A percentile compares a stretch with the other conserved stretches of the same genome.
These are phyloP conservation scores for Pholiota molesta DNA, from an alignment of 768 basidiomycete genomes.

Conservation along the genomic window DNA sequence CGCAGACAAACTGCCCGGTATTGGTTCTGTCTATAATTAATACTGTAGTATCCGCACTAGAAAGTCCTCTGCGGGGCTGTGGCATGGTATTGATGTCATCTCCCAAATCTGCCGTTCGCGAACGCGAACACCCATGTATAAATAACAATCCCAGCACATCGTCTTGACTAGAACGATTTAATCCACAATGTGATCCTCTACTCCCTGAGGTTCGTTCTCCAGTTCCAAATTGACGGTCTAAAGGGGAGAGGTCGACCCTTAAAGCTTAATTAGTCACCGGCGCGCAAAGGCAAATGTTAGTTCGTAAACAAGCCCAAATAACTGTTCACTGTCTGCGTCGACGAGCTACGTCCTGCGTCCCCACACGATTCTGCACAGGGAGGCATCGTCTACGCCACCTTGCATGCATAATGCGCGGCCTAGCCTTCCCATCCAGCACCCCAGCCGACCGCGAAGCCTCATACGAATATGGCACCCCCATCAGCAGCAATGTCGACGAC, in stretches of 20 bases:
- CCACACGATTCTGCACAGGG: neutral
- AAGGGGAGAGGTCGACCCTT: conserved; percentile 13
- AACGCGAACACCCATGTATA: neutral
- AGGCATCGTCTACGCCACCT: neutral
- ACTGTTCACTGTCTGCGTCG: conserved; percentile 45
- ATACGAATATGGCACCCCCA: conserved; percentile 62
- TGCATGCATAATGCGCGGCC: conserved; percentile 53
- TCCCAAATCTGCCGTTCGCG: neutral
- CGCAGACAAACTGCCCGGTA: too few relatives aligned
- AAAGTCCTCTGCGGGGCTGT: too few relatives aligned
- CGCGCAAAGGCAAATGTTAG: conserved; percentile 17
- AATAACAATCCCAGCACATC: neutral
- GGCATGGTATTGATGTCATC: neutral
- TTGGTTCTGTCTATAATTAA: too few relatives aligned
- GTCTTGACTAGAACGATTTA: neutral
- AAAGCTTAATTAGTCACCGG: conserved; percentile 22
- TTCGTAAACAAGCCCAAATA: conserved; percentile 43
- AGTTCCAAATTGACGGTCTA: neutral
- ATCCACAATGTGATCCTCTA: neutral
- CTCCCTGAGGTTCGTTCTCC: neutral
- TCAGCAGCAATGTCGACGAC: conserved; percentile 58
- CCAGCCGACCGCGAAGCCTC: conserved; percentile 57
- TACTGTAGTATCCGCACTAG: too few relatives aligned
- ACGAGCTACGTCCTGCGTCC: conserved; percentile 30
- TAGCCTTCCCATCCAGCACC: conserved; percentile 55